A percentile compares a stretch with the other conserved stretches of the same genome.
Evolutionary conservation across 2,329 filamentous ascomycete genomes (phyloP).

Genomic region (Neofusicoccum umdonicola): DNA sequence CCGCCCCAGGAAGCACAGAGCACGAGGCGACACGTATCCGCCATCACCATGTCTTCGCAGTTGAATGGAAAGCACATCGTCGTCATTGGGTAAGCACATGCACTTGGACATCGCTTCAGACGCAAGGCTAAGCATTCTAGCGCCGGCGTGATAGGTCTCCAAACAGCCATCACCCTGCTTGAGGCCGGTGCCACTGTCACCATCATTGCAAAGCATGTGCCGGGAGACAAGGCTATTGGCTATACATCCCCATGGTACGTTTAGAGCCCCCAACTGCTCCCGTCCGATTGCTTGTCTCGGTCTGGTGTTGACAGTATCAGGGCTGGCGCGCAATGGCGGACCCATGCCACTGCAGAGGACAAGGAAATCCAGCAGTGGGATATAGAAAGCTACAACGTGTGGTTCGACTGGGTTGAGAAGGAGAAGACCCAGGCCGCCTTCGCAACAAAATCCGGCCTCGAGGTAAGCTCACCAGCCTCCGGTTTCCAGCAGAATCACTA

Average conservation of each 20-base stretch:
- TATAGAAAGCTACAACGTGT: constrained; percentile 42
- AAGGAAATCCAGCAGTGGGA: constrained; percentile 40
- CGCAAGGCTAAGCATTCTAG: constrained; percentile 23
- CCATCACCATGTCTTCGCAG: not conserved
- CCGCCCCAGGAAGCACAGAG: not conserved
- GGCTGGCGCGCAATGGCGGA: constrained; percentile 51
- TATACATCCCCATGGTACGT: constrained; percentile 47
- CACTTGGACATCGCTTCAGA: not conserved
- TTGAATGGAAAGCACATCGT: constrained; percentile 10
- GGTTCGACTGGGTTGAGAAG: constrained; percentile 33
- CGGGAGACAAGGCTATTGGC: constrained; percentile 41
- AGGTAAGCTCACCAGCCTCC: constrained; percentile 14
- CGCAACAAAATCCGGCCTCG: constrained; percentile 23
- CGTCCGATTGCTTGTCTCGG: not conserved
- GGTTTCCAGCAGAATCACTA: not conserved
- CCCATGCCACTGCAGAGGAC: constrained; percentile 37
- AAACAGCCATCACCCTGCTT: constrained; percentile 44
- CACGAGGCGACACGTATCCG: not conserved
- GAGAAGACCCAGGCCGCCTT: constrained; percentile 24
- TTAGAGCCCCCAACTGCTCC: not conserved
- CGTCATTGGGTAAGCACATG: not conserved
- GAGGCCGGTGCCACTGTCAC: constrained; percentile 42
- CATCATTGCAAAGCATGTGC: constrained; percentile 44
- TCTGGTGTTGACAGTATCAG: constrained; percentile 23
- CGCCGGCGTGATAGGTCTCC: constrained; percentile 49